A percentile compares a stretch with the other conserved stretches of the same genome.
These are phyloP conservation scores for Beauveria scarabaeidicola DNA, from an alignment of 2,329 filamentous ascomycete genomes.

Conservation along the genomic window DNA sequence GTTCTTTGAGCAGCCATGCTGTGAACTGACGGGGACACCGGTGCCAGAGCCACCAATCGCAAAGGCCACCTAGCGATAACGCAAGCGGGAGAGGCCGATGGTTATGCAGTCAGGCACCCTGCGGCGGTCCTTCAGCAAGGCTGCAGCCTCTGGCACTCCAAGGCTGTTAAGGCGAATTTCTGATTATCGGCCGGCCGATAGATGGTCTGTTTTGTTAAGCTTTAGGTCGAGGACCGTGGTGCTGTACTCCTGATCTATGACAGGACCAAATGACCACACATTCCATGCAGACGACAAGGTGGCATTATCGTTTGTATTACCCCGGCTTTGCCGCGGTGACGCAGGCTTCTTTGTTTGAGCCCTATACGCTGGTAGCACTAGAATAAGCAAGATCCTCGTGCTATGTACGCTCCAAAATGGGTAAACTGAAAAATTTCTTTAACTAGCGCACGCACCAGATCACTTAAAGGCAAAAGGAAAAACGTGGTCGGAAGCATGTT, in stretches of 20 bases:
- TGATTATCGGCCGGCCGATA: background rate
- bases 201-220: background rate
- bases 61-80: conserved; percentile 14
- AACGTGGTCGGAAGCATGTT: background rate
- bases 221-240: background rate
- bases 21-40: conserved; percentile 12
- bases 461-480: background rate
- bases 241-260: background rate
- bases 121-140: no score
- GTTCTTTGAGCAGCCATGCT: background rate
- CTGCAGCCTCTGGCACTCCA: background rate
- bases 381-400: no score
- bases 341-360: no score
- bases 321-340: no score
- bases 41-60: conserved; percentile 17
- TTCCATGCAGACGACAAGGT: background rate
- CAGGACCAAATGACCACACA: background rate
- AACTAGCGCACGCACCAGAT: no score
- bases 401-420: no score
- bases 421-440: no score
- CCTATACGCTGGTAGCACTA: no score
- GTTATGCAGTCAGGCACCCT: background rate
- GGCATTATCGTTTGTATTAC: background rate
- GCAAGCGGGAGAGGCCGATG: background rate
- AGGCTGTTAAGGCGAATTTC: background rate